Evolutionary conservation across 495 filamentous ascomycete genomes (phyloP).

Genomic region (Halenospora varia): DNA sequence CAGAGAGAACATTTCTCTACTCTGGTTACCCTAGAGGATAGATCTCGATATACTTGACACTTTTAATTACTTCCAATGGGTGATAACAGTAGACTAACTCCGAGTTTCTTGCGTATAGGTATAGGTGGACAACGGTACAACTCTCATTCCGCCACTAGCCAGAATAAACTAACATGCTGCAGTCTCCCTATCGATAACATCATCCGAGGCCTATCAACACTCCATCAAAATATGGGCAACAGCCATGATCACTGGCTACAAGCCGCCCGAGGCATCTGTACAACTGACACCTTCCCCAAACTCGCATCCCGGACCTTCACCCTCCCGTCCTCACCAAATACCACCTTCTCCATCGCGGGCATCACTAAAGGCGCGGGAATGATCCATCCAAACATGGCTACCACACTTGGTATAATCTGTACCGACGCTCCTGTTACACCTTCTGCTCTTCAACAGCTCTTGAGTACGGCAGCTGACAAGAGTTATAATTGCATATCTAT

Average conservation of each 20-base stretch:
- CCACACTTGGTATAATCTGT: slow-evolving; percentile 86
- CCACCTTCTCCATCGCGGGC: slow-evolving; percentile 79
- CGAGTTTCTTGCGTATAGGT: no score
- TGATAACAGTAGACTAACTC: no score
- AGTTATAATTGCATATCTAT: slow-evolving; percentile 97
- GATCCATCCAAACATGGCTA: slow-evolving; percentile 99
- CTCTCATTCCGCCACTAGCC: not conserved
- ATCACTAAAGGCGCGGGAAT: slow-evolving; percentile 99
- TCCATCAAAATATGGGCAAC: slow-evolving; percentile 60
- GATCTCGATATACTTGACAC: no score
- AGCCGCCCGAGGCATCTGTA: slow-evolving; percentile 91
- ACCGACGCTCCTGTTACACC: slow-evolving; percentile 85
- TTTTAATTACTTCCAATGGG: no score
- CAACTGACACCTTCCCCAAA: slow-evolving; percentile 98
- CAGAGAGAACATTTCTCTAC: no score
- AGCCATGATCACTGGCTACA: slow-evolving; percentile 82
- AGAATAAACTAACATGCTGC: not conserved
- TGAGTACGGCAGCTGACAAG: slow-evolving; percentile 70
- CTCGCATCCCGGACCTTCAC: slow-evolving; percentile 79
- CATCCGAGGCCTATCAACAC: slow-evolving; percentile 70
- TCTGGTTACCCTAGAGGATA: no score
- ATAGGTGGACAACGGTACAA: slow-evolving; percentile 7
- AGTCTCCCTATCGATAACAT: slow-evolving; percentile 92
- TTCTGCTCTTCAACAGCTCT: slow-evolving; percentile 58
- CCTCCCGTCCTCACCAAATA: slow-evolving; percentile 73